Evolutionary conservation across 352 stramenopile species (phyloP), one percentile per base, ranked within the genome.

Genomic region (Phytophthora uliginosa): DNA sequence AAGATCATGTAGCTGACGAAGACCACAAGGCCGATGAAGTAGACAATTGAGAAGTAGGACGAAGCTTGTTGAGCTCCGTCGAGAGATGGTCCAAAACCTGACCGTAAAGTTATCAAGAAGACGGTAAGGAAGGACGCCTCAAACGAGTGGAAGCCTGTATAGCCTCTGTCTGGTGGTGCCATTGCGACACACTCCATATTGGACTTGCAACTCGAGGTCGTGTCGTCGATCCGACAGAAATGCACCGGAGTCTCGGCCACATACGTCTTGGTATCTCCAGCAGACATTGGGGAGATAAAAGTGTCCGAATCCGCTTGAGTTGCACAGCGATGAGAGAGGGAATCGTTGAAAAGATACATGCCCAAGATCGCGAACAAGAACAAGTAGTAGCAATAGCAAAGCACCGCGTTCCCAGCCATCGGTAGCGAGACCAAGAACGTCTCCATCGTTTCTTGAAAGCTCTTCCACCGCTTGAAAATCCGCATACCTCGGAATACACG

Each of bases 261-360:
- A 42, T 90, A 94, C 34, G 84, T 79, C 7, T 66, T 78, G 2
- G 54, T 4, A 24, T 71, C 71, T n/a, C 52, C 38, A 18, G 51
- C 22, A 26, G 42, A 22, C 68, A 73, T 66, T 1, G 72, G 55
- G 13, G 66, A 45, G 42, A 77, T 67, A 40, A 74, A 71, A 0
- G 36, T 82, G 17, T 72, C 70, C 0, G 81, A 66, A 9, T 77
- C 73, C 3, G 85, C 24, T 63, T 76, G 26, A 17, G 85, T 63
- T 0, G 87, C 86, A 47, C 89, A 96, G 8, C 88, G 85, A 69
- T 95, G 78, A 24, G 89, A 91, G 7, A 96, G 71, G 4, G 88
- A 91, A 58, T 95, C 87, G 59, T 91, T 90, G 76, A 96, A 96
- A 2, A 96, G 71, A 68, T 96, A 96, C 88, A 96, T 94, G 3